Conservation (phyloP, 768 basidiomycete species). For the Leccinum barrowsii region DNA sequence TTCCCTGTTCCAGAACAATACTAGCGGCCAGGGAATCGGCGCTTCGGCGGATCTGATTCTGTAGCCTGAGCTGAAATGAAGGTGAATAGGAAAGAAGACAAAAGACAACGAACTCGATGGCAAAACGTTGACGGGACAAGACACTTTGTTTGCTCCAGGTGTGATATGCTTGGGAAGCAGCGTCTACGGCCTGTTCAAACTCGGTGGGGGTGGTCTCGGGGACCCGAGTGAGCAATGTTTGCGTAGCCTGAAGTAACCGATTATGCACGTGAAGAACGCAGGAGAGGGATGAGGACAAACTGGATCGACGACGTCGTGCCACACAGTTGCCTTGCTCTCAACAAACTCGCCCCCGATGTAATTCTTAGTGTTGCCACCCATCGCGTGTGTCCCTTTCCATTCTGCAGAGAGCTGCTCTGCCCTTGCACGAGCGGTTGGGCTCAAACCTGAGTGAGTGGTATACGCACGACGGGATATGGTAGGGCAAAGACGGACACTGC, state of each 20-base stretch:
- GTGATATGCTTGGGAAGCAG: constrained; percentile 83
- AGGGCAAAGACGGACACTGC: constrained; percentile 14
- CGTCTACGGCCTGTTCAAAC: constrained; percentile 78
- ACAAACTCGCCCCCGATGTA: constrained; percentile 89
- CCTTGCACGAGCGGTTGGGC: constrained; percentile 50
- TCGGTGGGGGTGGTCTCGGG: constrained; percentile 84
- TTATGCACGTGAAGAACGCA: not conserved
- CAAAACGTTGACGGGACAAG: constrained; percentile 82
- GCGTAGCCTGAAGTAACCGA: constrained; percentile 62
- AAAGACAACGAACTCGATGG: constrained; percentile 70
- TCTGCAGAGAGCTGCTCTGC: constrained; percentile 68
- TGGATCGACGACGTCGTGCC: constrained; percentile 88
- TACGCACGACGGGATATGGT: constrained; percentile 33
- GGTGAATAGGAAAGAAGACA: constrained; percentile 3
- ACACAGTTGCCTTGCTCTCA: constrained; percentile 72
- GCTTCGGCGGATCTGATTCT: constrained; percentile 81
- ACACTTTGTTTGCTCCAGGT: constrained; percentile 86
- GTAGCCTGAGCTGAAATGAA: constrained; percentile 54
- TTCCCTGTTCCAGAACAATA: constrained; percentile 95
- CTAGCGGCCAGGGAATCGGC: constrained; percentile 81
- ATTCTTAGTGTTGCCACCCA: constrained; percentile 87
- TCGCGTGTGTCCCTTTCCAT: constrained; percentile 86
- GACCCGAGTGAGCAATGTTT: constrained; percentile 83
- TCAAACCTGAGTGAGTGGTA: constrained; percentile 49
- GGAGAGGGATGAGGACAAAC: constrained; percentile 43